Conservation (phyloP, 331 rosid genomes). For the Prunus yedoensis region DNA sequence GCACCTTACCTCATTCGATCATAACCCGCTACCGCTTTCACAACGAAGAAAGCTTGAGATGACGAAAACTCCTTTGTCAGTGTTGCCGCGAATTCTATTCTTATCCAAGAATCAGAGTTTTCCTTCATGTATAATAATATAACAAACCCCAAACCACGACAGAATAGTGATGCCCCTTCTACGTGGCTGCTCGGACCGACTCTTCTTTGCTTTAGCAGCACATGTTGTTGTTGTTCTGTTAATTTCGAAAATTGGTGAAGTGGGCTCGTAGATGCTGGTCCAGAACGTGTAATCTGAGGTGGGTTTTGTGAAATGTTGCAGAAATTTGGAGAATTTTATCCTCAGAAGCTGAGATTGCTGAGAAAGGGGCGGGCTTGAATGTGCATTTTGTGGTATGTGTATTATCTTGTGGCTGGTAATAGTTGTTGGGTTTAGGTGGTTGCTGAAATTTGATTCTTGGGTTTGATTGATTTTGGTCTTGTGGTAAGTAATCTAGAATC, state of each 20-base stretch:
- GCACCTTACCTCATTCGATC: neutral
- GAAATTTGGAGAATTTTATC: slow-evolving; percentile 12
- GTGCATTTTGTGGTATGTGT: slow-evolving; percentile 27
- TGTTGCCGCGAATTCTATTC: slow-evolving; percentile 10
- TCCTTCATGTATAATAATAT: neutral
- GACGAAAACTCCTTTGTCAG: neutral
- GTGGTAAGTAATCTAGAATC: slow-evolving; percentile 9
- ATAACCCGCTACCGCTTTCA: neutral
- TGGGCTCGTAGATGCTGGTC: slow-evolving; percentile 30
- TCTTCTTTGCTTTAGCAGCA: slow-evolving; percentile 5
- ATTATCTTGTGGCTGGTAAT: slow-evolving; percentile 14
- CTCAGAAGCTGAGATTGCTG: slow-evolving; percentile 15
- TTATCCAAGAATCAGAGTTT: slow-evolving; percentile 13
- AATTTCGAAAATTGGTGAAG: slow-evolving; percentile 21
- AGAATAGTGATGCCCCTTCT: slow-evolving; percentile 9
- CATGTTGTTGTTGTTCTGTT: neutral
- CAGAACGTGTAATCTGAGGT: slow-evolving; percentile 21
- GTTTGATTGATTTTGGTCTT: slow-evolving; percentile 13
- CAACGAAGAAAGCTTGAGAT: neutral
- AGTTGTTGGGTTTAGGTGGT: slow-evolving; percentile 22
- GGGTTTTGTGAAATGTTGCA: slow-evolving; percentile 20
- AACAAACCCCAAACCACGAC: slow-evolving; percentile 19
- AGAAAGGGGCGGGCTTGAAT: slow-evolving; percentile 6
- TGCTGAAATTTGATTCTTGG: slow-evolving; percentile 3
- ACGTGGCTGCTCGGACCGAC: slow-evolving; percentile 13